A percentile compares a stretch with the other conserved stretches of the same genome.
Conservation (phyloP, 2,329 filamentous ascomycete genomes). For the Amphichorda felina region DNA sequence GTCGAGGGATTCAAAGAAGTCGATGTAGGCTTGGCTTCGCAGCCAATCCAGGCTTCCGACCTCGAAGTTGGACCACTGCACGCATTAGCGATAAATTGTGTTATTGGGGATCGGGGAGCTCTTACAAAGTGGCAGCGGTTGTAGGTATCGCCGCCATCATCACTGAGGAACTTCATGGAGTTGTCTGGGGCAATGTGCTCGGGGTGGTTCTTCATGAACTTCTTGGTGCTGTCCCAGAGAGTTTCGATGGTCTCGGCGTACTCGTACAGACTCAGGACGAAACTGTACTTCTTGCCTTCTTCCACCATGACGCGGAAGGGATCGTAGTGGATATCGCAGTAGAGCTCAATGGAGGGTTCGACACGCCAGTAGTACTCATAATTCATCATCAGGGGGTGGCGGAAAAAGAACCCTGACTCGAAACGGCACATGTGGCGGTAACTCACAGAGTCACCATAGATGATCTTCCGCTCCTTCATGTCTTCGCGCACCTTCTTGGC, state of each 20-base stretch:
- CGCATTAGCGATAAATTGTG: not conserved
- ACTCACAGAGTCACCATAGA: constrained; percentile 93
- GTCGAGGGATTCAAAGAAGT: constrained; percentile 85
- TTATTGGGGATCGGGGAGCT: constrained; percentile 8
- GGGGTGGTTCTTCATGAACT: constrained; percentile 82
- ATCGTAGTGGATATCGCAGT: constrained; percentile 91
- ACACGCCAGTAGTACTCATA: constrained; percentile 99
- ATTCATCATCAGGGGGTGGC: constrained; percentile 81
- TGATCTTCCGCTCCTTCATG: constrained; percentile 90
- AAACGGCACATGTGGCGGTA: constrained; percentile 99
- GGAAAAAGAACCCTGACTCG: constrained; percentile 99
- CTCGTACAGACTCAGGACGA: constrained; percentile 90
- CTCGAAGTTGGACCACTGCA: constrained; percentile 96
- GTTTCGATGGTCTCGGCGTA: constrained; percentile 95
- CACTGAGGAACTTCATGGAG: constrained; percentile 81
- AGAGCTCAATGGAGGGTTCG: constrained; percentile 92
- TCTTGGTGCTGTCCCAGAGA: constrained; percentile 89
- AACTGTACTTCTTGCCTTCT: constrained; percentile 96
- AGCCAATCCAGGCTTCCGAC: constrained; percentile 92
- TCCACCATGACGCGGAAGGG: constrained; percentile 96
- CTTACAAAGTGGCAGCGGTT: constrained; percentile 95
- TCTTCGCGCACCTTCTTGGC: constrained; percentile 84
- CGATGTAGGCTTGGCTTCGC: constrained; percentile 74
- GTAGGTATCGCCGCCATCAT: constrained; percentile 83
- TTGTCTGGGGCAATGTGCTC: constrained; percentile 79